Conservation (phyloP, 768 basidiomycete species). For the Cantharellus anzutake region DNA sequence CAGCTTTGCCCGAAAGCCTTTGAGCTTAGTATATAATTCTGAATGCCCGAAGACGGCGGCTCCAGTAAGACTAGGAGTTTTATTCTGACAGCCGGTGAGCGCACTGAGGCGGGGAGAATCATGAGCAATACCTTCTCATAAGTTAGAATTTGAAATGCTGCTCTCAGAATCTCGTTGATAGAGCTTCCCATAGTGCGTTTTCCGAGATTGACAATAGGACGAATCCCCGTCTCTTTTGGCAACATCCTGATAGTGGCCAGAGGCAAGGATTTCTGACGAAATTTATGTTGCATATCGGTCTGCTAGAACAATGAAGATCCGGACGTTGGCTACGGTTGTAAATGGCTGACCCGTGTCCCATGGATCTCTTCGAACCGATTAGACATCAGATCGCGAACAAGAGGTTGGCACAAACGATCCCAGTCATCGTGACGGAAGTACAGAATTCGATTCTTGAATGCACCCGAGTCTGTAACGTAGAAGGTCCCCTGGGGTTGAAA, state of each 20-base stretch:
- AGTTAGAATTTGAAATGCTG: constrained; percentile 70
- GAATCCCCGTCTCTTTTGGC: constrained; percentile 87
- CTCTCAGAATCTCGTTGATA: constrained; percentile 74
- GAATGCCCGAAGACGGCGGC: constrained; percentile 69
- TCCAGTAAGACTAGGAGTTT: constrained; percentile 44
- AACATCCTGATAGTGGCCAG: constrained; percentile 76
- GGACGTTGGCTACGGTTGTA: background rate
- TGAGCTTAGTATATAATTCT: constrained; percentile 62
- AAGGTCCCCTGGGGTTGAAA: constrained; percentile 50
- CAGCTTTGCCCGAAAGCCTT: constrained; percentile 40
- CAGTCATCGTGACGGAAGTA: constrained; percentile 95
- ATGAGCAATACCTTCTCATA: constrained; percentile 53
- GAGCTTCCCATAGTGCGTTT: constrained; percentile 25
- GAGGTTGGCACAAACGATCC: constrained; percentile 61
- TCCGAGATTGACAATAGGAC: constrained; percentile 87
- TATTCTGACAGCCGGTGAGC: constrained; percentile 25
- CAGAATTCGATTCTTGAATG: constrained; percentile 59
- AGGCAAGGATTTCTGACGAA: constrained; percentile 49
- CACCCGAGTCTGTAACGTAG: constrained; percentile 83
- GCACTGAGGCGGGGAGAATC: background rate
- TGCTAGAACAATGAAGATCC: background rate
- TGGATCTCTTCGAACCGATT: constrained; percentile 49
- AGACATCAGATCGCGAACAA: constrained; percentile 51
- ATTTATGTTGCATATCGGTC: constrained; percentile 34
- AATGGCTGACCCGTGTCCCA: constrained; percentile 29